A percentile compares a stretch with the other conserved stretches of the same genome.
phyloP scores from a whole-genome alignment of 2,329 filamentous ascomycete species.

The Pyricularia sp. region DNA sequence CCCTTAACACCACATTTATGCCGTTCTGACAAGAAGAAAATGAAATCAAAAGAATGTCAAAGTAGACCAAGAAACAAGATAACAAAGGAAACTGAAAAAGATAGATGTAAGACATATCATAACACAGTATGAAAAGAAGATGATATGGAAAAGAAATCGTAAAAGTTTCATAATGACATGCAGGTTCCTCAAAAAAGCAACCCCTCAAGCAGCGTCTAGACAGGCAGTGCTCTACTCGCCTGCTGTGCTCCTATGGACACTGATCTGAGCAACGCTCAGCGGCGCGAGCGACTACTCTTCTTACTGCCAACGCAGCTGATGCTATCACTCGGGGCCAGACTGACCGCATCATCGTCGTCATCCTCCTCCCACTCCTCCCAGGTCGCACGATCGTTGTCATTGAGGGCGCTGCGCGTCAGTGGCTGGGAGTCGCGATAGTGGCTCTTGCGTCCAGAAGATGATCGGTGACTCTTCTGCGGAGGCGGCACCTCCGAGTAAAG shows the following conservation, averaged over 20 bases:
- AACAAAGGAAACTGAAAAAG: not conserved
- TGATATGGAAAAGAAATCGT: not conserved
- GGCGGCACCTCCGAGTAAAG: not conserved
- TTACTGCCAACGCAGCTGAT: constrained; percentile 47
- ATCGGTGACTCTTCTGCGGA: not conserved
- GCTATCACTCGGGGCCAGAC: constrained; percentile 50
- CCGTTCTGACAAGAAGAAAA: not conserved
- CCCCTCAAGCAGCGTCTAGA: not conserved
- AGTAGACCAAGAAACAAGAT: not conserved
- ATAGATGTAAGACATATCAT: not conserved
- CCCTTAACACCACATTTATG: not conserved
- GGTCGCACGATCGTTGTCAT: constrained; percentile 24
- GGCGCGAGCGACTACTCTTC: constrained; percentile 19
- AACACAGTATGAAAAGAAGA: too few relatives aligned
- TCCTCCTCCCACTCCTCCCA: constrained; percentile 13
- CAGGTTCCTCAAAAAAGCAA: not conserved
- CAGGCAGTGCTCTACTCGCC: not conserved
- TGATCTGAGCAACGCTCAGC: not conserved
- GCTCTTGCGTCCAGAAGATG: not conserved
- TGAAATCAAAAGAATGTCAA: not conserved
- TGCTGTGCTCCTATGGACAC: not conserved
- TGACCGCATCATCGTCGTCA: constrained; percentile 37
- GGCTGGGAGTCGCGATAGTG: constrained; percentile 9
- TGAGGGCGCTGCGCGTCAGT: constrained; percentile 30
- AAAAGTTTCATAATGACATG: constrained; percentile 1